These are phyloP conservation scores for Hirsutella minnesotensis DNA, from an alignment of 2,329 filamentous ascomycete species.

Conservation along the genomic window DNA sequence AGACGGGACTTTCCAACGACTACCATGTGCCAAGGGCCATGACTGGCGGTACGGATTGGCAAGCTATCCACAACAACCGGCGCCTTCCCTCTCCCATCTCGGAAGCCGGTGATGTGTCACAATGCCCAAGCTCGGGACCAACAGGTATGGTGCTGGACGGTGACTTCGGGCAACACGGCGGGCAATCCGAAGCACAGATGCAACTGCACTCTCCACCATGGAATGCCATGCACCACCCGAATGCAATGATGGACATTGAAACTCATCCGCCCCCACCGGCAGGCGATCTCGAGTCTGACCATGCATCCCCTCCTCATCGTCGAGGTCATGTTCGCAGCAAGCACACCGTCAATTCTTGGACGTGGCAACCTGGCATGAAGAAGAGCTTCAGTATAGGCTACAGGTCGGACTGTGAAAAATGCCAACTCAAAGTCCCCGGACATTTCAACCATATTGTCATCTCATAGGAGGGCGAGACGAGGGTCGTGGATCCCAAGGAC, in stretches of 20 bases:
- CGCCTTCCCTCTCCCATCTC: constrained; percentile 49
- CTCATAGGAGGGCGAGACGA: constrained; percentile 31
- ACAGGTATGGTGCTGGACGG: constrained; percentile 20
- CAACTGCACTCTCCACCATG: constrained; percentile 12
- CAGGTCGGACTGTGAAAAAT: constrained; percentile 68
- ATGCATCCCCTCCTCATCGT: constrained; percentile 32
- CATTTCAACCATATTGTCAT: constrained; percentile 73
- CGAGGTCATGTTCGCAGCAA: constrained; percentile 46
- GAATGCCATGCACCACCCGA: constrained; percentile 28
- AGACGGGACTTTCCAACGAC: constrained; percentile 26
- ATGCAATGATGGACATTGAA: constrained; percentile 25
- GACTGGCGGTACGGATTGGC: constrained; percentile 35
- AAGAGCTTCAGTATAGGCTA: constrained; percentile 69
- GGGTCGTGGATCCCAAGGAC: constrained; percentile 13
- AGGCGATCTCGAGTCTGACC: constrained; percentile 21
- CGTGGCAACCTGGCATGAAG: constrained; percentile 51
- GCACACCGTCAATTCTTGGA: constrained; percentile 50
- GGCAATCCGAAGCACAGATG: constrained; percentile 7
- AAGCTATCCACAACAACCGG: constrained; percentile 38
- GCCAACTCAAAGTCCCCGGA: constrained; percentile 59
- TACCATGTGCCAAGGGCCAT: constrained; percentile 37
- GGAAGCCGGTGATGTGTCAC: constrained; percentile 38
- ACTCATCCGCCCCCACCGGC: constrained; percentile 11
- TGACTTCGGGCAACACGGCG: constrained; percentile 21
- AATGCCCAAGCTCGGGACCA: constrained; percentile 20